Conservation (phyloP, 2,329 filamentous ascomycete genomes). For the Shiraia sp. region DNA sequence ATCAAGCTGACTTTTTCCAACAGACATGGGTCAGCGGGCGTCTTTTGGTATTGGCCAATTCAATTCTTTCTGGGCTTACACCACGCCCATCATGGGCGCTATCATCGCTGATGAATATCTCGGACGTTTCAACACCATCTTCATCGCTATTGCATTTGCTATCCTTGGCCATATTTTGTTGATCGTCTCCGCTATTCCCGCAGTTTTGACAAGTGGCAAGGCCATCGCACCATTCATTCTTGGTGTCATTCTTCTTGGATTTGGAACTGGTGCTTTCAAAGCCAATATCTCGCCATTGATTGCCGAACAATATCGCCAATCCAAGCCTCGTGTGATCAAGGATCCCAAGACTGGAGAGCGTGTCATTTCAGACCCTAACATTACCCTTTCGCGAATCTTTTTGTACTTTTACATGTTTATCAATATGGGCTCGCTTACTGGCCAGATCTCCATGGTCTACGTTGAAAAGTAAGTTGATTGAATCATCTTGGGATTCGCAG, state of each 20-base stretch:
- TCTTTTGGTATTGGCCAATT: constrained; percentile 43
- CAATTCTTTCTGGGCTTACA: constrained; percentile 48
- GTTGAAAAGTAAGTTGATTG: constrained; percentile 71
- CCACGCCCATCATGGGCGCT: constrained; percentile 54
- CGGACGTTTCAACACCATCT: constrained; percentile 66
- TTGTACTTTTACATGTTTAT: constrained; percentile 56
- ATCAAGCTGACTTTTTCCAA: neutral
- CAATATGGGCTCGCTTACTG: constrained; percentile 66
- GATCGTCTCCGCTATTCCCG: constrained; percentile 58
- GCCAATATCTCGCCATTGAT: constrained; percentile 63
- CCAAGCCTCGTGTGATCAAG: constrained; percentile 60
- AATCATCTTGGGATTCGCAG: constrained; percentile 57
- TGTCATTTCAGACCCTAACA: constrained; percentile 70
- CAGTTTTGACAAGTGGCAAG: constrained; percentile 47
- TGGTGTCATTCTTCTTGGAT: constrained; percentile 53
- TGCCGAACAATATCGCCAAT: constrained; percentile 69
- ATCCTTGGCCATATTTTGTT: constrained; percentile 60
- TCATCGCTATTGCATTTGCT: constrained; percentile 51
- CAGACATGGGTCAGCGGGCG: constrained; percentile 42
- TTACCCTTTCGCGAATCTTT: constrained; percentile 69
- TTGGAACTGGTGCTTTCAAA: constrained; percentile 55
- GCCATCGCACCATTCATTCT: constrained; percentile 57
- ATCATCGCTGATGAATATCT: constrained; percentile 62
- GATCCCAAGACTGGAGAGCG: constrained; percentile 62
- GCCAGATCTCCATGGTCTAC: constrained; percentile 73